Evolutionary conservation across 1,284 basidiomycete species (phyloP), one percentile per base, ranked within the genome.

Genomic region (Xanthoconium separans): DNA sequence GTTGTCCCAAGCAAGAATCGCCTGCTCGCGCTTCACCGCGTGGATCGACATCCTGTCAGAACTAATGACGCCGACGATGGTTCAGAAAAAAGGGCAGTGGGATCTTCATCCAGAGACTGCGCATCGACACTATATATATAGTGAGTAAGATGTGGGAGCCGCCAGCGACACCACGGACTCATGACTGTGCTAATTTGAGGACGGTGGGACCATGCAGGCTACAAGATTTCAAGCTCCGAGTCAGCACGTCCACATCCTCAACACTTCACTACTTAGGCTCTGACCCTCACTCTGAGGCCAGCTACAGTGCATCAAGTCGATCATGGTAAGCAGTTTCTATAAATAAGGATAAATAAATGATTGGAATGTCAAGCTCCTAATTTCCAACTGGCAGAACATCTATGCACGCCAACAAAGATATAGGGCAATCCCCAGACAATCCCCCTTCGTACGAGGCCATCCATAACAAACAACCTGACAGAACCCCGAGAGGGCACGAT

Each of bases 1-100:
- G 58, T 83, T 81, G 60, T 83, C 80, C 80, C 81, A 83, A 52
- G 76, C 77, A 12, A 45, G 13, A 34, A 18, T 30, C 10, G 42
- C 33, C 9, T 44, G 45, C 2, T 72, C 63, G 37, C 77, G 77
- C 56, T 76, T 77, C 51, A 84, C 73, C 36, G 76, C 63, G 65
- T 84, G 80, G 53, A 84, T 78, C 15, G 81, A 81, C 77, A 78
- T 45, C 9, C 57, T 46, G 34, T 13, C 47, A 10, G 15, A 31
- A 24, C 5, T 13, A 43, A 29, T 11, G 24, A 9, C 29, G 44
- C n/a, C 16, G 24, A 11, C 27, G 12, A 11, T 18, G 20, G 3
- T 7, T 18, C 11, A 11, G 24, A 4, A 22, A 22, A 2, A 22
- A 22, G 22, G 22, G 31, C 3, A 22, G 41, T 34, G 22, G 4